Base-by-base conservation (phyloP, 352 stramenopile species). In the Phytophthora quininea region DNA sequence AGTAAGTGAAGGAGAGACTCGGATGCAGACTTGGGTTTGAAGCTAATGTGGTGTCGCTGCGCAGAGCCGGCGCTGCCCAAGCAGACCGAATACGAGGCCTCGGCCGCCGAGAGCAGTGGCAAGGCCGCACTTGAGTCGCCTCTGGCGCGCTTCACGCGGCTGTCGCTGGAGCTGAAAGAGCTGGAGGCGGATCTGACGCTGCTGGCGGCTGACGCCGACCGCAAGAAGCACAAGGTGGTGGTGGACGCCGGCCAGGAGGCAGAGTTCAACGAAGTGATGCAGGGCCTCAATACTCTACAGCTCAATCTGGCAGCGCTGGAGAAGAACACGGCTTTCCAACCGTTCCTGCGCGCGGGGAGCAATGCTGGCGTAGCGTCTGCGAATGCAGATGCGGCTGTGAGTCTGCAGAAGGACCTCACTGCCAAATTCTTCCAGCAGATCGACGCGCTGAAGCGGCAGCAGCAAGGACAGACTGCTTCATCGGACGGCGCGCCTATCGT, bases 391-490 rank as follows among this genome's bases (percentile, higher is more conserved):
- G 71, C 74, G 11, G 82, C 76, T 15, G 60, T 88, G 64, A 70
- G 66, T 56, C 64, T 90, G 58, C 85, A 93, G 62, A 85, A 84
- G 32, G 79, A 93, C 49, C 72, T 93, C 37, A 91, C 83, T 35
- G 72, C 73, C 58, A 80, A 82, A 58, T 91, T 93, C 54, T 91
- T 93, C 58, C 50, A 86, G 63, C 79, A 91, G 49, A 86, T 93
- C 3, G 76, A 89, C 29, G 60, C 71, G 8, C 65, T 91, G 8
- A 88, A 86, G 69, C 53, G 67, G 3, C 67, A 86, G 59, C 72
- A 84, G 56, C 69, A 76, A 27, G 62, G 54, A 11, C 59, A 70
- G 27, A 70, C 62, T 5, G 19, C 51, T 3, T 54, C 37, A 8
- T 56, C 48, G 12, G 57, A 71, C 38, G 43, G 45, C 27, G 74